Evolutionary conservation across 2,329 filamentous ascomycete genomes (phyloP), one percentile per base, ranked within the genome.

Genomic region (Westerdykella aurantiaca): DNA sequence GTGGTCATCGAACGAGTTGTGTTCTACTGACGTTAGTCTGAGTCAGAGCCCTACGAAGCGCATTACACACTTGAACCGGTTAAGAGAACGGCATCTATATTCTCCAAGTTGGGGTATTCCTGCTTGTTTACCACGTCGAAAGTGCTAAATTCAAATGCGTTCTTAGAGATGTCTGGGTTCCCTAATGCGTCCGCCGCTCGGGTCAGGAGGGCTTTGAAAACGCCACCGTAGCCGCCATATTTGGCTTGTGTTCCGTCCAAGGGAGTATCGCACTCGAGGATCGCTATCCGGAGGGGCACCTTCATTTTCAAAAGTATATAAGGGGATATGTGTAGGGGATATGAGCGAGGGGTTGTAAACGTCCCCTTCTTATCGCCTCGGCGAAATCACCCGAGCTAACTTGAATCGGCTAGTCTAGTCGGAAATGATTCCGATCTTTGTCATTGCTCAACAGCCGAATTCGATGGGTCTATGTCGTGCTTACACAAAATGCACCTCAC

Each of bases 211-310:
- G 69, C 69, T 47, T 72, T 70, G 55, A 82, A 74, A 35, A 77
- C 77, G 49, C 81, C 83, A 49, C 81, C 80, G 69, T 95, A 96
- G 47, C 76, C 76, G 41, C 81, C 79, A 67, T 85, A 89, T 57
- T 80, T 80, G 43, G 75, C 75, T 43, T 78, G 71, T 31, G 84
- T 79, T 35, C 77, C 68, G 1, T 81, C 77, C 39, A 85, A 74
- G 1, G 88, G 88, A 1, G 80, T 86, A 69, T 95, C 91, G 72
- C 86, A 85, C 74, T 95, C 88, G 54, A 97, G 82, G 55, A 97
- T 78, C 38, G 90, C 89, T 68, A 96, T 84, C 44, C 86, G 84
- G 53, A 91, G 71, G 23, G 67, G 62, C 5, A 62, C 58, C 48
- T 63, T 66, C 64, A 69, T 68, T 35, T 14, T 35, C 33, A 18